Conservation (phyloP, 805 yeast species). For the Saccharomycopsis fodiens region DNA sequence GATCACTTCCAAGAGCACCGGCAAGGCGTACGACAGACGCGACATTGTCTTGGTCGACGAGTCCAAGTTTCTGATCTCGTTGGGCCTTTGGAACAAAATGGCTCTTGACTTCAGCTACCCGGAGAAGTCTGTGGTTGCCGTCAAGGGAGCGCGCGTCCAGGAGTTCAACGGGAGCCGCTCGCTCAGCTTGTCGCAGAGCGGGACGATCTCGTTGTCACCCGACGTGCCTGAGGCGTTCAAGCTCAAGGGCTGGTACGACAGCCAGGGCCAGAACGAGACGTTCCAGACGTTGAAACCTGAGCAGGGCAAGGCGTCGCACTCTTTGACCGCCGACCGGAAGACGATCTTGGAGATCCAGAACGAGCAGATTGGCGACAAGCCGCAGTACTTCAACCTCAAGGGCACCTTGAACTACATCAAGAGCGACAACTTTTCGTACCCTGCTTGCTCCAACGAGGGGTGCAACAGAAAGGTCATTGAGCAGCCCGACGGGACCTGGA, state of each 20-base stretch:
- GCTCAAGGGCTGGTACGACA: conserved; percentile 92
- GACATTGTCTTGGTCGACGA: conserved; percentile 84
- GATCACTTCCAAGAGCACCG: conserved; percentile 79
- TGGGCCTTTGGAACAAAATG: conserved; percentile 86
- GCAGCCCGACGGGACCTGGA: conserved; percentile 69
- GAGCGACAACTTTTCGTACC: conserved; percentile 76
- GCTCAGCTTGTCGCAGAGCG: conserved; percentile 71
- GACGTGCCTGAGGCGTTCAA: conserved; percentile 82
- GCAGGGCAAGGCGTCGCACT: conserved; percentile 29
- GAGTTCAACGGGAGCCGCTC: conserved; percentile 79
- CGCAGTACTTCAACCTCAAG: conserved; percentile 70
- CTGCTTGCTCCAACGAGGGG: conserved; percentile 72
- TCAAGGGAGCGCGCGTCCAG: conserved; percentile 82
- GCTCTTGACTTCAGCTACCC: conserved; percentile 72
- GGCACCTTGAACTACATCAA: conserved; percentile 68
- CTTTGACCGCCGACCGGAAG: conserved; percentile 45
- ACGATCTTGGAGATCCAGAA: conserved; percentile 58
- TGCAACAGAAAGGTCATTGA: conserved; percentile 84
- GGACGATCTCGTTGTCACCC: conserved; percentile 73
- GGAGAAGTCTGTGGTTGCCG: conserved; percentile 79
- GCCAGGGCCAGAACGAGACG: conserved; percentile 55
- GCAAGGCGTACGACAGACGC: conserved; percentile 88
- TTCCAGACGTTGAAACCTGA: conserved; percentile 60
- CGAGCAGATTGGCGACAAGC: conserved; percentile 71
- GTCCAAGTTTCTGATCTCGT: conserved; percentile 61